Percentiles rank a stretch among this genome's conserved stretches.
Evolutionary conservation across 805 yeast species (phyloP).

Genomic region (Schwanniomyces occidentalis): DNA sequence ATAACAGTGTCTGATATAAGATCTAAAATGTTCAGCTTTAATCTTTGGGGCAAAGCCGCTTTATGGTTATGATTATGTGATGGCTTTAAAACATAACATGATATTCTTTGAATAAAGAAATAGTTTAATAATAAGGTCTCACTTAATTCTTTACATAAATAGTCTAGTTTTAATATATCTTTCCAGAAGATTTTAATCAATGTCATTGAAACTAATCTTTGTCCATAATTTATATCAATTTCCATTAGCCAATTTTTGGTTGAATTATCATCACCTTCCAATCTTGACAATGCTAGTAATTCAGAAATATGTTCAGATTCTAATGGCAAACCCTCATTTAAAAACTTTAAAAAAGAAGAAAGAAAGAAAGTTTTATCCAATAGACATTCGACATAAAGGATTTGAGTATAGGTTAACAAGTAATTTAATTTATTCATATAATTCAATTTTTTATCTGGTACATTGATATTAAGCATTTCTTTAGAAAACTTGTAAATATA

Average conservation of each 20-base stretch:
- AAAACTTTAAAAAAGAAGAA: constrained; percentile 59
- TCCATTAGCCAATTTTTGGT: constrained; percentile 12
- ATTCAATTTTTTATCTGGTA: constrained; percentile 29
- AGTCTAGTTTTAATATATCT: constrained; percentile 56
- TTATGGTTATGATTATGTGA: constrained; percentile 2
- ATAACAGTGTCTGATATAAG: constrained; percentile 30
- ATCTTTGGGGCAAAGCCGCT: constrained; percentile 13
- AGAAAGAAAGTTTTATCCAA: constrained; percentile 63
- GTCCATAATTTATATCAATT: constrained; percentile 34
- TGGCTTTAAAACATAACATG: constrained; percentile 1
- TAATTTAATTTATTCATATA: constrained; percentile 61
- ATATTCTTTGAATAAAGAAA: constrained; percentile 34
- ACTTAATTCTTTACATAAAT: constrained; percentile 62
- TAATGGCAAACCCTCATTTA: constrained; percentile 40
- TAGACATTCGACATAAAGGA: constrained; percentile 67
- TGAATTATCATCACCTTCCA: constrained; percentile 22
- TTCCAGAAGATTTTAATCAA: constrained; percentile 71
- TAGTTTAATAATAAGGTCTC: constrained; percentile 57
- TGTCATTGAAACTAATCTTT: constrained; percentile 38
- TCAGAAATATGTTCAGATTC: constrained; percentile 25
- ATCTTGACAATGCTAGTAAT: constrained; percentile 17
- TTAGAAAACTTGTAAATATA: constrained; percentile 53
- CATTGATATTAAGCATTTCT: constrained; percentile 28
- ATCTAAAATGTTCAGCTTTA: constrained; percentile 27
- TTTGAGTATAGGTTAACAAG: constrained; percentile 56